These are phyloP conservation scores for Globisporangium ultimum DNA, from an alignment of 352 stramenopile genomes.

Conservation along the genomic window DNA sequence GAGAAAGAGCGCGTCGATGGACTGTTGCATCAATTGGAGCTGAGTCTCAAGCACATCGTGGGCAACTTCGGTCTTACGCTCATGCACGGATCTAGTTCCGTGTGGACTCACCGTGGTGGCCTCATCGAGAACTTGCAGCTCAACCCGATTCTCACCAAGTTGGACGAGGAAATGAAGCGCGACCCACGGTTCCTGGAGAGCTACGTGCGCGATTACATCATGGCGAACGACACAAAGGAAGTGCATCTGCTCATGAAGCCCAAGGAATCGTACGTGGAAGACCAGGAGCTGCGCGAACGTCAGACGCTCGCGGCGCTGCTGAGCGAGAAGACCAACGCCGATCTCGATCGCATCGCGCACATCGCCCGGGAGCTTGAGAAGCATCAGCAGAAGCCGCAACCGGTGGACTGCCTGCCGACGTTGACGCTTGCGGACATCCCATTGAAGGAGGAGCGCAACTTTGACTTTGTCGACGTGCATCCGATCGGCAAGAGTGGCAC, in stretches of 20 bases:
- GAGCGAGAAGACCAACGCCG: slow-evolving; percentile 37
- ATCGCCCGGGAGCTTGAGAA: slow-evolving; percentile 43
- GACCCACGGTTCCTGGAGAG: slow-evolving; percentile 68
- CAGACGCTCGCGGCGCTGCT: slow-evolving; percentile 43
- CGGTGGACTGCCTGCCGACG: slow-evolving; percentile 72
- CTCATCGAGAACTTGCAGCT: slow-evolving; percentile 62
- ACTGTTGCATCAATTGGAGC: slow-evolving; percentile 76
- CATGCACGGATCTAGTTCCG: slow-evolving; percentile 66
- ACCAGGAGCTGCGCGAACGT: slow-evolving; percentile 49
- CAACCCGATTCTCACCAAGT: slow-evolving; percentile 56
- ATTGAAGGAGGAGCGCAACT: slow-evolving; percentile 35
- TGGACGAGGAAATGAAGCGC: slow-evolving; percentile 56
- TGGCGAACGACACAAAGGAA: slow-evolving; percentile 44
- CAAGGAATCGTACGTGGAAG: slow-evolving; percentile 49
- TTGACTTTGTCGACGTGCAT: slow-evolving; percentile 41
- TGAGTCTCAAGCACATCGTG: slow-evolving; percentile 82
- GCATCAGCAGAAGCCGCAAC: slow-evolving; percentile 64
- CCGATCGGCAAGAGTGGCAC: slow-evolving; percentile 18
- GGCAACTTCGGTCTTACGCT: slow-evolving; percentile 80
- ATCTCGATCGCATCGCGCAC: slow-evolving; percentile 54
- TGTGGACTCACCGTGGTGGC: slow-evolving; percentile 71
- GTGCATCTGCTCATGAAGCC: slow-evolving; percentile 78
- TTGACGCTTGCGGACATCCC: slow-evolving; percentile 72
- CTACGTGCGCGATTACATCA: slow-evolving; percentile 51
- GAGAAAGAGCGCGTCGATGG: slow-evolving; percentile 68